These are phyloP conservation scores for Trichopus zeylanicus DNA, from an alignment of 116 monocot species.

Conservation along the genomic window DNA sequence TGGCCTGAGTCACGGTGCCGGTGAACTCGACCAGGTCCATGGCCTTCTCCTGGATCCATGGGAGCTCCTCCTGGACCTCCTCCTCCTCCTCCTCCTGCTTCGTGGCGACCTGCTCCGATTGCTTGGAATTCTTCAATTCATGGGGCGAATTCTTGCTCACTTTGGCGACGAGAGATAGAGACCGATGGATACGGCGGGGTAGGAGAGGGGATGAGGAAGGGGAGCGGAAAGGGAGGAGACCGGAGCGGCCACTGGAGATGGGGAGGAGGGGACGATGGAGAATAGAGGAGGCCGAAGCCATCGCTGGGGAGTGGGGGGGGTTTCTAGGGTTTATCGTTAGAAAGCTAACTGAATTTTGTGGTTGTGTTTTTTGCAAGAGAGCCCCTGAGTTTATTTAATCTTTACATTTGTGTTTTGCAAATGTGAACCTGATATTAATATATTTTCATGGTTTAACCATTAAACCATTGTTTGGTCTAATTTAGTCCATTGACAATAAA, in stretches of 20 bases:
- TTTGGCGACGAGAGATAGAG: slow-evolving; percentile 4
- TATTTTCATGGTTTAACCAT: no score
- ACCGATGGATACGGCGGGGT: neutral
- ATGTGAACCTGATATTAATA: no score
- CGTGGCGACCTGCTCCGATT: slow-evolving; percentile 12
- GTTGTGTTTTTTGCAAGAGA: no score
- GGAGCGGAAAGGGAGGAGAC: neutral
- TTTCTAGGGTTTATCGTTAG: neutral
- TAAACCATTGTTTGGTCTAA: no score
- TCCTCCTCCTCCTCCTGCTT: slow-evolving; percentile 23
- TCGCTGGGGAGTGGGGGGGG: neutral
- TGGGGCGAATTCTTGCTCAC: slow-evolving; percentile 18
- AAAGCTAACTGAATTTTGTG: no score
- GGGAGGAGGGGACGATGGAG: slow-evolving; percentile 12
- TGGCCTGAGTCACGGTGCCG: slow-evolving; percentile 79
- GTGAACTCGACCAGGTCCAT: slow-evolving; percentile 93
- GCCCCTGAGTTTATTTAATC: no score
- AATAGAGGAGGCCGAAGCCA: slow-evolving; percentile 12
- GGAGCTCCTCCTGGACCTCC: slow-evolving; percentile 87
- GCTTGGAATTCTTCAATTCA: slow-evolving; percentile 7
- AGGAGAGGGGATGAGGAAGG: neutral
- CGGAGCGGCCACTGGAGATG: slow-evolving; percentile 10
- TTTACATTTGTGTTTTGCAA: no score
- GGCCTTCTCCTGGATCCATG: slow-evolving; percentile 95
- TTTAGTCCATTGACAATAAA: no score